Base-by-base conservation (phyloP, 805 yeast species). In the Metschnikowia drakensbergensis region DNA sequence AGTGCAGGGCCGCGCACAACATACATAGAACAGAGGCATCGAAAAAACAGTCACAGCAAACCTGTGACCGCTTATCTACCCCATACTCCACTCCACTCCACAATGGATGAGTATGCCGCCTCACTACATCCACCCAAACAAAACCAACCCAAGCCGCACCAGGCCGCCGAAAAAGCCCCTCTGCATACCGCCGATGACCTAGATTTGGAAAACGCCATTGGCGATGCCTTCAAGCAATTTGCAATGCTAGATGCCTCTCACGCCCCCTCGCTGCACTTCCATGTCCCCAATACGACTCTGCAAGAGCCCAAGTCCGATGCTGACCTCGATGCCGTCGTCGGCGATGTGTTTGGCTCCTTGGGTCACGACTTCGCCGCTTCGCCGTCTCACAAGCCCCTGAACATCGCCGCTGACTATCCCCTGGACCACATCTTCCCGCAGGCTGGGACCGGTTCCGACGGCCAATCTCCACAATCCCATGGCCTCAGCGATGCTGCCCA, bases 181-280 rank as follows among this genome's bases (percentile, higher is more conserved):
- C 37, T 33, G 45, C 31, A 33, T 4, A 25, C 9, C n/a, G 35
- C 30, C 13, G 47, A 39, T 13, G 58, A 55, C 48, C 42, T 55
- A 29, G 55, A 43, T 7, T 48, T 57, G 23, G 68, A 68, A 46
- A 62, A 61, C 38, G 72, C 73, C 32, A 68, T 71, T 37, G 75
- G 72, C 13, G 67, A 67, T 51, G 75, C 69, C 0, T 68, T 72
- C 51, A 50, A 61, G 60, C 54, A 71, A 58, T 53, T 68, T 64
- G 53, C 65, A 55, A 47, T 60, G 43, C 45, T 55, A 13, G 26
- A 33, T 3, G 32, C 13, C 8, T 11, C 45, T 4, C 26, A 26
- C 9, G 32, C 3, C 32, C 7, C 30, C 9, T 23, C 9, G 25
- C 23, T 10, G 28, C 26, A n/a, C 26, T 26, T n/a, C 6, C 22